Percentiles rank a stretch among this genome's conserved stretches.
These are phyloP conservation scores for Pugionium dolabratum DNA, from an alignment of 345 rosid genomes.

Conservation along the genomic window DNA sequence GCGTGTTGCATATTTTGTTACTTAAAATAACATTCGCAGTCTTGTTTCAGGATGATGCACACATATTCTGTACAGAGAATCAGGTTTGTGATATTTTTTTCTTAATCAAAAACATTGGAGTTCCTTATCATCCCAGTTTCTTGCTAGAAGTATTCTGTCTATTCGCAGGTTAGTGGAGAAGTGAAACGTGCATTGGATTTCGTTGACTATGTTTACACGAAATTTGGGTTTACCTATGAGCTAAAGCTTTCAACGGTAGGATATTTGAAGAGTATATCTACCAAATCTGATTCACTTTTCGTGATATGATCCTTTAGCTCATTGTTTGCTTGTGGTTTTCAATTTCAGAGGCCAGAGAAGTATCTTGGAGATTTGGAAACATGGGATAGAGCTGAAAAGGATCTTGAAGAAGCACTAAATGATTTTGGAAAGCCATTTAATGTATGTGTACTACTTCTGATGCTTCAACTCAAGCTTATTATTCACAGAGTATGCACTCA, in stretches of 20 bases:
- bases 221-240: slow-evolving; percentile 79
- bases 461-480: not conserved
- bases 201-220: slow-evolving; percentile 55
- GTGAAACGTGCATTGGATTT: slow-evolving; percentile 69
- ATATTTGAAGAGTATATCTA: slow-evolving; percentile 11
- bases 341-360: slow-evolving; percentile 52
- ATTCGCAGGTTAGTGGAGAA: slow-evolving; percentile 68
- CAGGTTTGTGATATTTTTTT: slow-evolving; percentile 51
- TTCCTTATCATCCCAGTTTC: not conserved
- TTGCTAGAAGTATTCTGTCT: slow-evolving; percentile 17
- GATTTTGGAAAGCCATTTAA: slow-evolving; percentile 75
- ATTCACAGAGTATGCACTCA: slow-evolving; percentile 1
- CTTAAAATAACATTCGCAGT: too few relatives aligned
- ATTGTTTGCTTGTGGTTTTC: not conserved
- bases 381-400: slow-evolving; percentile 80
- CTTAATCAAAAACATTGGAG: not conserved
- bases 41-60: slow-evolving; percentile 80
- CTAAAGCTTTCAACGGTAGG: slow-evolving; percentile 84
- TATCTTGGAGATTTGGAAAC: slow-evolving; percentile 56
- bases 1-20: too few relatives aligned
- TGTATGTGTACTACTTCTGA: slow-evolving; percentile 42
- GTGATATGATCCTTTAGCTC: slow-evolving; percentile 5
- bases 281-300: not conserved
- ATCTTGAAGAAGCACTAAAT: slow-evolving; percentile 65
- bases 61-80: slow-evolving; percentile 32